Evolutionary conservation across 345 rosid species (phyloP), one percentile per base, ranked within the genome.

Genomic region (Brassica carinata): DNA sequence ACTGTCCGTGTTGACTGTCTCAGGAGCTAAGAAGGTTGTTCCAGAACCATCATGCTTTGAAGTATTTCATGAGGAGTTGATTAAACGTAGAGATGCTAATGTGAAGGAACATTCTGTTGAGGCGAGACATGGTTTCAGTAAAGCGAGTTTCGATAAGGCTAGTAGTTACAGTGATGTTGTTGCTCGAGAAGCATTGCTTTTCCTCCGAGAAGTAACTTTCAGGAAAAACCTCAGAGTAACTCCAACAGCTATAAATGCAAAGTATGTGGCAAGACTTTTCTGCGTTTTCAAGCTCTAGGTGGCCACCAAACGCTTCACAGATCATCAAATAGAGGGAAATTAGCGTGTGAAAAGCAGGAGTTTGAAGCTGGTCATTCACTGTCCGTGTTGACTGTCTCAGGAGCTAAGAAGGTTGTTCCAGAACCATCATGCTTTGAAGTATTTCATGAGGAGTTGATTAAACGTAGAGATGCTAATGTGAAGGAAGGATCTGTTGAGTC

Each of bases 11-110:
- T 10, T 53, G n/a, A 0, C 51, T 34, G 70, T 0, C 23, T 72
- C 15, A 55, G 61, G 15, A 38, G 77, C 48, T 57, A 66, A 55
- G 67, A 78, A 71, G 76, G 10, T 33, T 71, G 76, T 78, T 51
- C 7, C 43, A 23, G 2, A 61, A 59, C 74, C 17, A 61, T 18
- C 73, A 69, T 27, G 73, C 38, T 45, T 48, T 14, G 61, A 11
- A 48, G 38, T 48, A 38, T 48, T 23, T 69, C 73, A 45, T 7
- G 70, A 34, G 51, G n/a, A 65, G 43, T 65, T 33, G 27, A 7
- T 0, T 15, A 26, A 36, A 36, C 29, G 23, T 66, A 4, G 70
- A 67, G 71, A 17, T 36, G 1, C 51, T 66, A 17, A 36, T 18
- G 69, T 66, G 48, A 10, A 4, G 7, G 15, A 36, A 36, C 29